A percentile compares a stretch with the other conserved stretches of the same genome.
Evolutionary conservation across 2,329 filamentous ascomycete genomes (phyloP).

Genomic region (Epicoccum sorghinum): DNA sequence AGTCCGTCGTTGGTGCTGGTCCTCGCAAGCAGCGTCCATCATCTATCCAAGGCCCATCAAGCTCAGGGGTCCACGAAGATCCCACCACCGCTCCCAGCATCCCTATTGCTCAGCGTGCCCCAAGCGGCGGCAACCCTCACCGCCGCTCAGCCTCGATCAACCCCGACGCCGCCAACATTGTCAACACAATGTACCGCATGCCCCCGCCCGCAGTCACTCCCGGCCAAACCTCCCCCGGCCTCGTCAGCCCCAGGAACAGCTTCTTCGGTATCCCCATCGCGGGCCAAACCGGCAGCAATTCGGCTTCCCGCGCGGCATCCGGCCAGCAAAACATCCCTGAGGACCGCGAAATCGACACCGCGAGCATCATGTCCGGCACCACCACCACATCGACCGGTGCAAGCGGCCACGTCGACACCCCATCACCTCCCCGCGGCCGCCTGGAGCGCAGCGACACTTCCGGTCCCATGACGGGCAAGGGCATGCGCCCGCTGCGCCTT

Average conservation of each 20-base stretch:
- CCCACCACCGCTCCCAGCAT: constrained; percentile 78
- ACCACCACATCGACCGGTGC: constrained; percentile 27
- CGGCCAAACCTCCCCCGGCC: constrained; percentile 57
- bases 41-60: constrained; percentile 40
- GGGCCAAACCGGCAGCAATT: constrained; percentile 51
- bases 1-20: constrained; percentile 60
- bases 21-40: constrained; percentile 53
- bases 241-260: constrained; percentile 45
- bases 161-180: constrained; percentile 68
- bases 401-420: constrained; percentile 43
- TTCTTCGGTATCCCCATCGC: constrained; percentile 50
- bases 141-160: constrained; percentile 54
- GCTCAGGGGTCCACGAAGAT: constrained; percentile 57
- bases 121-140: constrained; percentile 46
- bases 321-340: constrained; percentile 39
- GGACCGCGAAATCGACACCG: constrained; percentile 39
- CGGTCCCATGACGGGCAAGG: constrained; percentile 62
- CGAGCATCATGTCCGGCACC: constrained; percentile 19
- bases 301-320: constrained; percentile 49
- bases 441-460: constrained; percentile 46
- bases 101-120: constrained; percentile 64
- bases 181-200: constrained; percentile 89
- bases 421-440: constrained; percentile 63
- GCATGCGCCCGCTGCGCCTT: constrained; percentile 82
- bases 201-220: constrained; percentile 49